Conservation (phyloP, 192 early-diverging fungal species). For the Cladochytrium replicatum region DNA sequence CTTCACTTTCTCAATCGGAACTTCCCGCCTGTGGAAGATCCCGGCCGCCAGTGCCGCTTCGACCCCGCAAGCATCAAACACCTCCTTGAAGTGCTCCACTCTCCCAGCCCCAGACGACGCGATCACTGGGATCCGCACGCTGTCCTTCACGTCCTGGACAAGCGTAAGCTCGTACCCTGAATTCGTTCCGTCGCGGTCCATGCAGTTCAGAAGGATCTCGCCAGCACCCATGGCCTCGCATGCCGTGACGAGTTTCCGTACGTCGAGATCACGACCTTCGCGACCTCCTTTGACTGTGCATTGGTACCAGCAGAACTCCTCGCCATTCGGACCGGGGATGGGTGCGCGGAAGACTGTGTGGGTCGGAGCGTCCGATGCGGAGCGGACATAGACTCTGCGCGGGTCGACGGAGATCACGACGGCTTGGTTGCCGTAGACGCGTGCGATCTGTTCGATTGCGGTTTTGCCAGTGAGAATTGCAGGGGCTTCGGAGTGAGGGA, state of each 20-base stretch:
- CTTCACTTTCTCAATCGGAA: slow-evolving; percentile 84
- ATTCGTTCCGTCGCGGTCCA: slow-evolving; percentile 98
- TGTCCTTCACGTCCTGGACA: slow-evolving; percentile 63
- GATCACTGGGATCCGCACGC: slow-evolving; percentile 92
- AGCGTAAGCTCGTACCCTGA: slow-evolving; percentile 90
- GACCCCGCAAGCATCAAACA: slow-evolving; percentile 73
- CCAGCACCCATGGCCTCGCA: slow-evolving; percentile 90
- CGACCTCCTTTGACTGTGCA: slow-evolving; percentile 98
- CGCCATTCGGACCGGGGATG: slow-evolving; percentile 80
- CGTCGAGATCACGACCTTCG: slow-evolving; percentile 91
- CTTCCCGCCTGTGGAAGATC: slow-evolving; percentile 94
- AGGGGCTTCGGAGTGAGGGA: slow-evolving; percentile 2
- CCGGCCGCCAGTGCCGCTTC: slow-evolving; percentile 97
- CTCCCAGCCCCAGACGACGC: slow-evolving; percentile 89
- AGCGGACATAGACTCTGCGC: slow-evolving; percentile 78
- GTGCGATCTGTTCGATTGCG: slow-evolving; percentile 90
- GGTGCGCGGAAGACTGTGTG: slow-evolving; percentile 68
- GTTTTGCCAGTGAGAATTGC: slow-evolving; percentile 47
- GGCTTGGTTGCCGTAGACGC: slow-evolving; percentile 93
- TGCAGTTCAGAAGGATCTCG: slow-evolving; percentile 96
- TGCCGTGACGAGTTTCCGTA: slow-evolving; percentile 75
- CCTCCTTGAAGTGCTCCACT: slow-evolving; percentile 78
- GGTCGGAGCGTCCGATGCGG: slow-evolving; percentile 55
- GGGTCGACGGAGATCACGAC: slow-evolving; percentile 99
- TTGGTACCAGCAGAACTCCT: slow-evolving; percentile 97